Percentiles rank a stretch among this genome's conserved stretches.
phyloP scores from a whole-genome alignment of 345 rosid species.

The Bruguiera gymnorhiza region DNA sequence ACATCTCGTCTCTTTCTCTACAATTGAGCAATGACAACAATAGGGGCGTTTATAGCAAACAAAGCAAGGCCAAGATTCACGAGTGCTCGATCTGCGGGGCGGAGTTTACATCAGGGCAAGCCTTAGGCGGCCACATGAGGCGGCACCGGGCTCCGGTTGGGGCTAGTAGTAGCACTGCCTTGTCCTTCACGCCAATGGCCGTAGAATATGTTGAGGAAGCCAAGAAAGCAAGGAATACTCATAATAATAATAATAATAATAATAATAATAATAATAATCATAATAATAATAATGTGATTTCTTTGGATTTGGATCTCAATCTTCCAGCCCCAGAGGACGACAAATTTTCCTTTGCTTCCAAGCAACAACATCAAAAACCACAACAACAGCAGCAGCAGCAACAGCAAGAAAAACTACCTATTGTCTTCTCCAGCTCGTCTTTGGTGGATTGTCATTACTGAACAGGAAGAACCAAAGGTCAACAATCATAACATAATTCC shows the following conservation, averaged over 20 bases:
- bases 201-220: constrained; percentile 33
- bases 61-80: constrained; percentile 54
- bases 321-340: constrained; percentile 94
- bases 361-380: constrained; percentile 36
- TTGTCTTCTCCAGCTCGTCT: constrained; percentile 71
- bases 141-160: constrained; percentile 60
- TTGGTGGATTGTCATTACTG: constrained; percentile 98
- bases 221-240: constrained; percentile 39
- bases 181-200: constrained; percentile 46
- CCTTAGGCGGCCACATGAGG: constrained; percentile 98
- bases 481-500: background rate
- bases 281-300: constrained; percentile 27
- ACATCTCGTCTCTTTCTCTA: constrained; percentile 48
- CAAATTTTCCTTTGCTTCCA: constrained; percentile 49
- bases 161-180: constrained; percentile 19
- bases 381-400: constrained; percentile 30
- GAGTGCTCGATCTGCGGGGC: constrained; percentile 93
- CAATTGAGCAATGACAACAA: constrained; percentile 38
- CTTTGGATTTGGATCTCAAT: constrained; percentile 89
- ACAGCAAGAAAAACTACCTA: constrained; percentile 42
- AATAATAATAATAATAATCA: background rate
- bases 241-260: no score
- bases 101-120: constrained; percentile 91
- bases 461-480: constrained; percentile 12
- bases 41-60: constrained; percentile 20